Conservation (phyloP, 176 grass and related monocot genomes). For the Phyllostachys edulis region DNA sequence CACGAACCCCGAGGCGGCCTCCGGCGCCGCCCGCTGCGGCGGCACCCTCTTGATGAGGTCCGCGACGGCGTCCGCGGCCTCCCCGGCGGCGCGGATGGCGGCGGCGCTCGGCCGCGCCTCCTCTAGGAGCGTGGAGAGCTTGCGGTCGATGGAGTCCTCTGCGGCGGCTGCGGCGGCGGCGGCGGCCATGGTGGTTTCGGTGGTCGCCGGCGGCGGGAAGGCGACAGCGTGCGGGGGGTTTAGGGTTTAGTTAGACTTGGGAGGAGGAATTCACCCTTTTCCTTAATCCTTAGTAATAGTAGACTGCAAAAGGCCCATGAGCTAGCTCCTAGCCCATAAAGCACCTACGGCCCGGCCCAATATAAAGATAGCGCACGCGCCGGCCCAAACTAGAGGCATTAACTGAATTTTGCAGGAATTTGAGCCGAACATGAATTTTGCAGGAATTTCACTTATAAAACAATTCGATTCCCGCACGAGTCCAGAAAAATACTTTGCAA, state of each 20-base stretch:
- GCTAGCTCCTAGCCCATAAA: not conserved
- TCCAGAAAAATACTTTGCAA: no score
- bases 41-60: constrained; percentile 55
- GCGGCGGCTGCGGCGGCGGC: not conserved
- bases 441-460: no score
- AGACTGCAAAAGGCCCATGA: not conserved
- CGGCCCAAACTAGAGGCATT: not conserved
- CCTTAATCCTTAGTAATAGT: not conserved
- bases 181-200: constrained; percentile 26
- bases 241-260: constrained; percentile 39
- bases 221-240: constrained; percentile 20
- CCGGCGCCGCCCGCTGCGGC: constrained; percentile 41
- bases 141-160: constrained; percentile 48
- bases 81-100: constrained; percentile 32
- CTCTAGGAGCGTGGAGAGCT: constrained; percentile 57
- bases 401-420: no score
- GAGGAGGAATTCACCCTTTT: not conserved
- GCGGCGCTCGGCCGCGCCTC: constrained; percentile 44
- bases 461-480: no score
- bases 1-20: constrained; percentile 54
- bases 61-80: constrained; percentile 47
- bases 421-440: no score
- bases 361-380: no score
- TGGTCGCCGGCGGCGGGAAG: constrained; percentile 40
- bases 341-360: no score